Evolutionary conservation across 2,329 filamentous ascomycete species (phyloP).

Genomic region (Bisporella sp.): DNA sequence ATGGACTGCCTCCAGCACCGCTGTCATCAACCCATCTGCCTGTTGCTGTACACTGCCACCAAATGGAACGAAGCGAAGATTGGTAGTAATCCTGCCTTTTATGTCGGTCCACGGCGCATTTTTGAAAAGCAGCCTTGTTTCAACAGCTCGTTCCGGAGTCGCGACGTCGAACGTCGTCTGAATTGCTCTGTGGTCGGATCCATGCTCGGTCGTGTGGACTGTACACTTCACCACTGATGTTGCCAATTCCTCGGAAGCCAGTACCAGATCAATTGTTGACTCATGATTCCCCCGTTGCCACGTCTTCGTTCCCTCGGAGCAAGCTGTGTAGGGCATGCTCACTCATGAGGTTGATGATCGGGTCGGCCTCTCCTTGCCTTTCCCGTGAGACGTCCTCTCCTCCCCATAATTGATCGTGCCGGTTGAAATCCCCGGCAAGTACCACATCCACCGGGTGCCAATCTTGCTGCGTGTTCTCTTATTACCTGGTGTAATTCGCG

Average conservation of each 20-base stretch:
- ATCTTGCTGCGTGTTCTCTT: constrained; percentile 1
- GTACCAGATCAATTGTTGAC: constrained; percentile 23
- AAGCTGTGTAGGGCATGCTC: constrained; percentile 24
- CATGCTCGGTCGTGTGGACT: constrained; percentile 16
- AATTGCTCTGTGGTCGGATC: constrained; percentile 28
- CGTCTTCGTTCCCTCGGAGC: constrained; percentile 29
- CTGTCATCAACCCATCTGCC: constrained; percentile 11
- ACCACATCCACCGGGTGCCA: not conserved
- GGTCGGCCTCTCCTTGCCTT: constrained; percentile 29
- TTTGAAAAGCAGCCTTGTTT: constrained; percentile 17
- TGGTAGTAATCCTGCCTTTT: constrained; percentile 4
- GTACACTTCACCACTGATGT: constrained; percentile 12
- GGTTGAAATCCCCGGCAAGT: not conserved
- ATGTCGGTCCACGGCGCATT: constrained; percentile 19
- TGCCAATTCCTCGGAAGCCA: constrained; percentile 18
- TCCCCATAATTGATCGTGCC: not conserved
- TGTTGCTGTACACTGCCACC: constrained; percentile 9
- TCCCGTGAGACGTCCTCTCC: not conserved
- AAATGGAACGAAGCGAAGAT: not conserved
- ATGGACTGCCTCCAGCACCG: constrained; percentile 9
- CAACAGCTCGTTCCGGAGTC: constrained; percentile 2
- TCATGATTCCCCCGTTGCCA: constrained; percentile 13
- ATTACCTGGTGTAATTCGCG: constrained; percentile 18
- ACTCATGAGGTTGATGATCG: constrained; percentile 29
- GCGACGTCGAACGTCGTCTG: constrained; percentile 24